A percentile compares a stretch with the other conserved stretches of the same genome.
These are phyloP conservation scores for Russula sp. DNA, from an alignment of 768 basidiomycete species.

Conservation along the genomic window DNA sequence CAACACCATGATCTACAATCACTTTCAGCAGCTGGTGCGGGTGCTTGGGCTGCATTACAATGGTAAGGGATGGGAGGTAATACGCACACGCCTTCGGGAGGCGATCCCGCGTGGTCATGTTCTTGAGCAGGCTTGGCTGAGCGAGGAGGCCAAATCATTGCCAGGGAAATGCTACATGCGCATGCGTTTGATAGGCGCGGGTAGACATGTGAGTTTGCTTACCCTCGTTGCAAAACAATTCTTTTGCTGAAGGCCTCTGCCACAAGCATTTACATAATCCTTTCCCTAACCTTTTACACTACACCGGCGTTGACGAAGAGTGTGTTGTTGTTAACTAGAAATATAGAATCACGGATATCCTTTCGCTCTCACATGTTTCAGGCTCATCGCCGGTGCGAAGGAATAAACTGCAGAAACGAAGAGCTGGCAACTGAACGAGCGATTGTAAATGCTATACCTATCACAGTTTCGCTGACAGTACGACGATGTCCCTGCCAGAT, in stretches of 20 bases:
- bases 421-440: no score
- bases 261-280: slow-evolving; percentile 45
- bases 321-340: not conserved
- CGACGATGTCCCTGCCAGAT: no score
- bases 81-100: slow-evolving; percentile 37
- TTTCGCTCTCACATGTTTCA: not conserved
- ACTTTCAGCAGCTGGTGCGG: slow-evolving; percentile 51
- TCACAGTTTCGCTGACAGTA: no score
- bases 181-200: slow-evolving; percentile 51
- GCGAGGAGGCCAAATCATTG: slow-evolving; percentile 39
- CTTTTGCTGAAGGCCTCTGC: slow-evolving; percentile 1
- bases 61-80: slow-evolving; percentile 45
- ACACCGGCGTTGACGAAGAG: slow-evolving; percentile 30
- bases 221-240: not conserved
- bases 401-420: no score
- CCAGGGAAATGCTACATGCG: slow-evolving; percentile 51
- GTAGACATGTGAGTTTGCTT: slow-evolving; percentile 40
- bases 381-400: no score
- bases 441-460: no score
- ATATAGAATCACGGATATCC: not conserved
- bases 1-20: slow-evolving; percentile 52
- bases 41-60: slow-evolving; percentile 51
- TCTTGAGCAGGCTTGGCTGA: slow-evolving; percentile 44
- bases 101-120: slow-evolving; percentile 41
- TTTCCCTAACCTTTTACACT: slow-evolving; percentile 50